Percentiles rank a stretch among this genome's conserved stretches.
Conservation (phyloP, 306 rosid species). For the Castanopsis chinensis region DNA sequence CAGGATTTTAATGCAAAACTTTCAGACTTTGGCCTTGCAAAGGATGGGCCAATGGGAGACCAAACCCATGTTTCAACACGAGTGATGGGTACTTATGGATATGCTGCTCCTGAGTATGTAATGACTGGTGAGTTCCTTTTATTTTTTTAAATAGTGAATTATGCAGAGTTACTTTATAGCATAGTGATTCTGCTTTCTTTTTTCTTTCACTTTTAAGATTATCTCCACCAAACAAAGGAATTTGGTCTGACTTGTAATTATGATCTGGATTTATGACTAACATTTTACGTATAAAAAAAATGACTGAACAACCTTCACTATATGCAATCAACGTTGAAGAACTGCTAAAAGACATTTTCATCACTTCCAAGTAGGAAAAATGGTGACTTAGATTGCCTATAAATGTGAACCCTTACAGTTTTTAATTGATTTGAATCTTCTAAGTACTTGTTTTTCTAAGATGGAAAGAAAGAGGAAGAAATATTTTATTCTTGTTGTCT, state of each 20-base stretch:
- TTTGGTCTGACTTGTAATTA: neutral
- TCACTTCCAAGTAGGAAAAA: neutral
- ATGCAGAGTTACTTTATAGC: constrained; percentile 8
- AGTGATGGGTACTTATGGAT: constrained; percentile 96
- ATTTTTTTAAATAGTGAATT: neutral
- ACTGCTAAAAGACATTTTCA: neutral
- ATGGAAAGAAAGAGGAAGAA: neutral
- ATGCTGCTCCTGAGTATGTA: constrained; percentile 93
- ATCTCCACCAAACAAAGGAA: neutral
- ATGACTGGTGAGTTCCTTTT: constrained; percentile 79
- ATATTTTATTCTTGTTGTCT: neutral
- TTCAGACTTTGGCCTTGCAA: constrained; percentile 94
- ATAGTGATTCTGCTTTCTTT: neutral
- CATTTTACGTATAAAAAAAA: too few species aligned
- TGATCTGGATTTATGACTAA: too few species aligned
- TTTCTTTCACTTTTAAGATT: constrained; percentile 3
- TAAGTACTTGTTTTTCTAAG: neutral
- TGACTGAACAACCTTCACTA: neutral
- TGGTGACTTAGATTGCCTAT: neutral
- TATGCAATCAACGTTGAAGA: neutral
- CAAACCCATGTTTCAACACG: constrained; percentile 97
- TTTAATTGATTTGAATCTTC: neutral
- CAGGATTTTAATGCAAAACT: constrained; percentile 90
- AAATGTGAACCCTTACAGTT: neutral
- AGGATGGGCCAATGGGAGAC: constrained; percentile 98